A percentile compares a stretch with the other conserved stretches of the same genome.
phyloP scores from a whole-genome alignment of 441 rosid genomes.

The Hypseocharis bilobata region DNA sequence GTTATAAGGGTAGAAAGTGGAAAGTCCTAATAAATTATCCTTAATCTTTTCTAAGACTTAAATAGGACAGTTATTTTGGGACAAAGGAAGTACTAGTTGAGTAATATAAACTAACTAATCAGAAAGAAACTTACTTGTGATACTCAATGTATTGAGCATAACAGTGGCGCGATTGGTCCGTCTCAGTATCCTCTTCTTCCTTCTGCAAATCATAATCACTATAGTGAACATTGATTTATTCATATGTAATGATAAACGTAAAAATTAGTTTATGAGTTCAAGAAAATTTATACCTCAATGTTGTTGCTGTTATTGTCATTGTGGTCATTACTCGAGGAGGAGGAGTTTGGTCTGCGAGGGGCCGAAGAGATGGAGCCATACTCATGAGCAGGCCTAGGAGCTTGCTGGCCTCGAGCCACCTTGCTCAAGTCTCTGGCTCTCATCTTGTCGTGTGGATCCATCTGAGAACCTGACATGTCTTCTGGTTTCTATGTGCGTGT shows the following conservation, averaged over 20 bases:
- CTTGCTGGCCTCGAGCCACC: slow-evolving; percentile 42
- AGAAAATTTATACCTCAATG: background rate
- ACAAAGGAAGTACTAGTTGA: no score
- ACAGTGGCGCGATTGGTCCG: slow-evolving; percentile 30
- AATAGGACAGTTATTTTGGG: background rate
- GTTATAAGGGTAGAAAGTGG: no score
- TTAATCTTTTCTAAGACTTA: no score
- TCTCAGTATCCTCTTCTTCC: slow-evolving; percentile 1
- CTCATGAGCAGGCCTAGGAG: slow-evolving; percentile 37
- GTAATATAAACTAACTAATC: no score
- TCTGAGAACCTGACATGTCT: slow-evolving; percentile 28
- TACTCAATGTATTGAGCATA: slow-evolving; percentile 24
- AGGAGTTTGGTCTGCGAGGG: slow-evolving; percentile 22
- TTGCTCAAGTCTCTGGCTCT: slow-evolving; percentile 38
- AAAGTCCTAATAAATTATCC: no score
- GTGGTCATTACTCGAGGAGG: slow-evolving; percentile 4
- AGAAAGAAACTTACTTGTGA: slow-evolving; percentile 24
- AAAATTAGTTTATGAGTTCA: no score
- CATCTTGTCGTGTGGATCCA: slow-evolving; percentile 51
- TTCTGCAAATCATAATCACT: no score
- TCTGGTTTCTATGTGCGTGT: no score
- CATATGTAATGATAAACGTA: no score
- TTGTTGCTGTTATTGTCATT: slow-evolving; percentile 10
- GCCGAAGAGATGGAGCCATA: slow-evolving; percentile 28
- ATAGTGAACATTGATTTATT: no score